phyloP scores from a whole-genome alignment of 805 yeast species.

The Kuraishia molischiana region DNA sequence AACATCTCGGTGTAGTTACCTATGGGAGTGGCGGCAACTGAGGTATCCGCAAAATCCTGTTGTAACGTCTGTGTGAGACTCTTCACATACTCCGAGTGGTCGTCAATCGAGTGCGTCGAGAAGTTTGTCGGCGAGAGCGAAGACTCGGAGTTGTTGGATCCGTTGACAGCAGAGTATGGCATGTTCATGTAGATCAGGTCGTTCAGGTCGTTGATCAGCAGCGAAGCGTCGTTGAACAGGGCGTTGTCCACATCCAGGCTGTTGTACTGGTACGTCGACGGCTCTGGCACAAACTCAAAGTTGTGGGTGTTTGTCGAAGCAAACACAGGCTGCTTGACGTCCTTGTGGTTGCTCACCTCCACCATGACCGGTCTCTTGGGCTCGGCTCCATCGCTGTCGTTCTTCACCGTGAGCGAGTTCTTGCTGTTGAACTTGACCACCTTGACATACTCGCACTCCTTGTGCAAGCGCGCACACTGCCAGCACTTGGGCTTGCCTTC shows the following conservation, averaged over 20 bases:
- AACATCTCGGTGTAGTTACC: not conserved
- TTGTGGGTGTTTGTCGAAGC: not conserved
- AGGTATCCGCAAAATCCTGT: conserved; percentile 6
- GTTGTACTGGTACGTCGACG: conserved; percentile 1
- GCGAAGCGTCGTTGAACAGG: conserved; percentile 23
- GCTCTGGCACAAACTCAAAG: not conserved
- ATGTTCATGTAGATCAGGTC: conserved; percentile 14
- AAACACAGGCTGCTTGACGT: not conserved
- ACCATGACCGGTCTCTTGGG: not conserved
- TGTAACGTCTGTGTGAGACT: conserved; percentile 13
- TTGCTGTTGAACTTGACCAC: conserved; percentile 21
- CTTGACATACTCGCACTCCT: conserved; percentile 27
- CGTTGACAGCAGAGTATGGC: not conserved
- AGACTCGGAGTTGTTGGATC: conserved; percentile 1
- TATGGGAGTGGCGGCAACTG: conserved; percentile 4
- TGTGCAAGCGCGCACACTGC: conserved; percentile 27
- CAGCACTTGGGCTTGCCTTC: conserved; percentile 28
- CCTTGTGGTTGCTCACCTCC: not conserved
- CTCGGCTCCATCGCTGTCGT: conserved; percentile 1
- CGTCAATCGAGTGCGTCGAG: conserved; percentile 10
- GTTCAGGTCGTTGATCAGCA: conserved; percentile 24
- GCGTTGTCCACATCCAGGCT: conserved; percentile 17
- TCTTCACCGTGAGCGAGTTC: conserved; percentile 16
- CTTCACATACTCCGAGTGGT: conserved; percentile 10
- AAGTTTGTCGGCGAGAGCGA: conserved; percentile 13